These are phyloP conservation scores for Ploettnerulaceae sp. DNA, from an alignment of 2,329 filamentous ascomycete species.

Conservation along the genomic window DNA sequence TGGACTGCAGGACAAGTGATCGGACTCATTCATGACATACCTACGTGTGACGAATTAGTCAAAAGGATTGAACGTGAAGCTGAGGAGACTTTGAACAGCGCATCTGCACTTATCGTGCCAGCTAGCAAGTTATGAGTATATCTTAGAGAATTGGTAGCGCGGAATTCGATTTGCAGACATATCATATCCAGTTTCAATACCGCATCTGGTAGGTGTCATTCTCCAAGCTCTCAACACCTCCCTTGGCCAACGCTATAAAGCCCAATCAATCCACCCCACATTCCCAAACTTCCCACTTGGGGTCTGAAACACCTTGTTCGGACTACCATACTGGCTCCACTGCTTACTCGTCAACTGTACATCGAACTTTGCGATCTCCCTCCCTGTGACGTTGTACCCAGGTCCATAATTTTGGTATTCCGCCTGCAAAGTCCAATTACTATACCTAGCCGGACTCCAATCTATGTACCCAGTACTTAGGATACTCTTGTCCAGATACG, in stretches of 20 bases:
- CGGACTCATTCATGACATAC: conserved; percentile 77
- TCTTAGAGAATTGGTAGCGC: conserved; percentile 4
- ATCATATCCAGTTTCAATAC: not conserved
- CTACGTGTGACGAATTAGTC: conserved; percentile 65
- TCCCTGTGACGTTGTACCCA: conserved; percentile 45
- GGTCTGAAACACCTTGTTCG: conserved; percentile 24
- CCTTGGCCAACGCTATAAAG: conserved; percentile 9
- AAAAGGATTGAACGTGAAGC: conserved; percentile 74
- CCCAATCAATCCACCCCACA: conserved; percentile 25
- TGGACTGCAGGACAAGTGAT: conserved; percentile 98
- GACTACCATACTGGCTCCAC: conserved; percentile 19
- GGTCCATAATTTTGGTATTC: conserved; percentile 48
- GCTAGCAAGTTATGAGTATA: conserved; percentile 46
- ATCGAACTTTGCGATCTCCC: conserved; percentile 25
- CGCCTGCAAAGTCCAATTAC: conserved; percentile 45
- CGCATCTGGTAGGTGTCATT: too few species aligned
- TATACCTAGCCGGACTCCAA: conserved; percentile 36
- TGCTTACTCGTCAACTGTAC: conserved; percentile 18
- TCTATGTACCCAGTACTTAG: conserved; percentile 44
- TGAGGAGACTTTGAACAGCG: conserved; percentile 58
- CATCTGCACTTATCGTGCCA: conserved; percentile 49
- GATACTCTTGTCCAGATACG: conserved; percentile 48
- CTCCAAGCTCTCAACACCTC: not conserved
- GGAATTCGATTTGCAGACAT: not conserved
- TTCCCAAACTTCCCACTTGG: conserved; percentile 23